These are phyloP conservation scores for Spizellomyces sp. DNA, from an alignment of 192 early-diverging fungal genomes.

Conservation along the genomic window DNA sequence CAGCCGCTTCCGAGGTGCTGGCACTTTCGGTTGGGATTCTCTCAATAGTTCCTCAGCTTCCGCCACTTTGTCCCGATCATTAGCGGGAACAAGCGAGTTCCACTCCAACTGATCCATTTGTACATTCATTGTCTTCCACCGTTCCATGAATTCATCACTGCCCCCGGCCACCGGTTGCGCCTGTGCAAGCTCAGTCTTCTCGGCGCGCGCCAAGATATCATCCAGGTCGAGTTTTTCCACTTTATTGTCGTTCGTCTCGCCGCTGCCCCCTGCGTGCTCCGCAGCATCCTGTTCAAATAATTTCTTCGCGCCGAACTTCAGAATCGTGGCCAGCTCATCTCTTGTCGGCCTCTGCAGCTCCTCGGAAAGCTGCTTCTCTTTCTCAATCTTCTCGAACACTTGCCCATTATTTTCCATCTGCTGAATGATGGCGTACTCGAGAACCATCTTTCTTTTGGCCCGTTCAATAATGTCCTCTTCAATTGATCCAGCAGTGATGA, in stretches of 20 bases:
- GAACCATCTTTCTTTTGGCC: conserved; percentile 98
- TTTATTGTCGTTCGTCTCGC: conserved; percentile 52
- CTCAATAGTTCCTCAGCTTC: conserved; percentile 54
- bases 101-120: conserved; percentile 73
- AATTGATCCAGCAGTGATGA: conserved; percentile 95
- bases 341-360: conserved; percentile 58
- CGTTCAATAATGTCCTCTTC: conserved; percentile 99
- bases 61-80: conserved; percentile 71
- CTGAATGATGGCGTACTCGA: conserved; percentile 99
- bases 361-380: conserved; percentile 31
- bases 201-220: conserved; percentile 94
- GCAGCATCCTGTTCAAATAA: conserved; percentile 79
- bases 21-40: conserved; percentile 19
- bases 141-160: conserved; percentile 91
- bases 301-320: conserved; percentile 98
- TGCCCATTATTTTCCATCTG: conserved; percentile 97
- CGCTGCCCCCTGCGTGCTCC: conserved; percentile 38
- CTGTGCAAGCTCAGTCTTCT: conserved; percentile 77
- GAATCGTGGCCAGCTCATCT: conserved; percentile 90
- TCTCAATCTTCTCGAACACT: conserved; percentile 51
- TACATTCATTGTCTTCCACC: conserved; percentile 94
- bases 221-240: conserved; percentile 96
- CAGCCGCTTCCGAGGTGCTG: conserved; percentile 25
- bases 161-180: conserved; percentile 62
- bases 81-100: conserved; percentile 95